Conservation (phyloP, 2,329 filamentous ascomycete species). For the Monosporascus sp. region DNA sequence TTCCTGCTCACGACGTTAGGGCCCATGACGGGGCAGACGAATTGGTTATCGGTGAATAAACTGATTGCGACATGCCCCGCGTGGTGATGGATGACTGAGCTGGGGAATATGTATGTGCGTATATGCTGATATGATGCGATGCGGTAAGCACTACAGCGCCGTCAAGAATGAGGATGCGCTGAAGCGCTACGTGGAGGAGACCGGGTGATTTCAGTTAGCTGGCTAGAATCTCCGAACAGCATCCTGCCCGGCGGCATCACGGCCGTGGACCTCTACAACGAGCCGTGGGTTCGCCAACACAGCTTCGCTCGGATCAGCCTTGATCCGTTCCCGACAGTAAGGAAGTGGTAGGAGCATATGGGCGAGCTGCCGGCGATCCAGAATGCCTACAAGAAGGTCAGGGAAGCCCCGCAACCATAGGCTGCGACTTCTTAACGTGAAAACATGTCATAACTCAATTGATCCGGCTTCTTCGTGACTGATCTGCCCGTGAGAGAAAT, state of each 20-base stretch:
- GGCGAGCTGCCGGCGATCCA: slow-evolving; percentile 30
- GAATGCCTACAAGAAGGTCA: slow-evolving; percentile 32
- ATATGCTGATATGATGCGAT: not conserved
- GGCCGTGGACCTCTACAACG: slow-evolving; percentile 36
- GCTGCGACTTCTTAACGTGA: not conserved
- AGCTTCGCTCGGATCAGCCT: slow-evolving; percentile 32
- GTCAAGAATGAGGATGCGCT: slow-evolving; percentile 36
- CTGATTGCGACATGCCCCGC: not conserved
- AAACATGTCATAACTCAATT: too few species aligned
- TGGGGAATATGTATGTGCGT: not conserved
- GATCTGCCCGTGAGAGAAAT: too few species aligned
- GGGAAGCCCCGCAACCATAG: slow-evolving; percentile 5
- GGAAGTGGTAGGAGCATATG: slow-evolving; percentile 32
- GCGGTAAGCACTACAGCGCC: slow-evolving; percentile 26
- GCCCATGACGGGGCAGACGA: slow-evolving; percentile 34
- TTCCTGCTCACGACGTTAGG: slow-evolving; percentile 35
- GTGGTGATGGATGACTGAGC: not conserved
- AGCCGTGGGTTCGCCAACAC: slow-evolving; percentile 34
- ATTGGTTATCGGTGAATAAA: slow-evolving; percentile 32
- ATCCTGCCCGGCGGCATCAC: slow-evolving; percentile 30
- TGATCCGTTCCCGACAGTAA: slow-evolving; percentile 32
- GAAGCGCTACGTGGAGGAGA: slow-evolving; percentile 32
- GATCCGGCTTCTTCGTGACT: too few species aligned
- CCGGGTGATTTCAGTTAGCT: slow-evolving; percentile 1
- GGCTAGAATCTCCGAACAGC: slow-evolving; percentile 11